Evolutionary conservation across 495 filamentous ascomycete species (phyloP).

Genomic region (Penicillium pancosmium): DNA sequence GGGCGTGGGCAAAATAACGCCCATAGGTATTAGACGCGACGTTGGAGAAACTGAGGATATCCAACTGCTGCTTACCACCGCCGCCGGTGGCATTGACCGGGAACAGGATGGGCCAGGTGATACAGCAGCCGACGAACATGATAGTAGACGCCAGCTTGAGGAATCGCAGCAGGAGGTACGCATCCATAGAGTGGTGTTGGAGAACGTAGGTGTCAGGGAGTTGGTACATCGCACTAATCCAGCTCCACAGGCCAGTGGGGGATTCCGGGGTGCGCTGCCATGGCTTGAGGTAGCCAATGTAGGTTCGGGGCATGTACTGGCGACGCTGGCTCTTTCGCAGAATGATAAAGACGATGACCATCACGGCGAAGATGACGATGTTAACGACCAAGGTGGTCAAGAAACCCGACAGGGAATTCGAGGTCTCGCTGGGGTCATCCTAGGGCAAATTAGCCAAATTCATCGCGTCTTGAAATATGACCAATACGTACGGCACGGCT

Average conservation of each 20-base stretch:
- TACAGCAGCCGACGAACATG: slow-evolving; percentile 75
- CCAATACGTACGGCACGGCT: slow-evolving; percentile 28
- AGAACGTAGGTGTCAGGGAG: slow-evolving; percentile 83
- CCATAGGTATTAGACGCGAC: slow-evolving; percentile 53
- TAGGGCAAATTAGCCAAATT: slow-evolving; percentile 8
- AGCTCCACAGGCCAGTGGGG: slow-evolving; percentile 71
- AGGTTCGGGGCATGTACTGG: slow-evolving; percentile 87
- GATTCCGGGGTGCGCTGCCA: slow-evolving; percentile 70
- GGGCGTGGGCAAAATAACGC: slow-evolving; percentile 77
- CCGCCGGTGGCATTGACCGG: slow-evolving; percentile 81
- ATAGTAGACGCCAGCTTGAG: slow-evolving; percentile 72
- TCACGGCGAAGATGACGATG: slow-evolving; percentile 53
- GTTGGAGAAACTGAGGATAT: slow-evolving; percentile 80
- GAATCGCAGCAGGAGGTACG: slow-evolving; percentile 85
- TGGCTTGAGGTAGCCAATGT: slow-evolving; percentile 69
- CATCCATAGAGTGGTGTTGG: slow-evolving; percentile 87
- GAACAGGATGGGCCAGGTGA: slow-evolving; percentile 86
- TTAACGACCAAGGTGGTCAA: slow-evolving; percentile 70
- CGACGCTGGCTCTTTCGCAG: slow-evolving; percentile 72
- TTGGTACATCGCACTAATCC: slow-evolving; percentile 75
- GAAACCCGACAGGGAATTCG: slow-evolving; percentile 58
- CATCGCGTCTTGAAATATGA: not conserved
- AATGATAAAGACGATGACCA: slow-evolving; percentile 73
- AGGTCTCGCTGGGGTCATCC: slow-evolving; percentile 28
- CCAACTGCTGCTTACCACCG: slow-evolving; percentile 62